Evolutionary conservation across 179 eudicot species (phyloP), one percentile per base, ranked within the genome.

Genomic region (Dionaea muscipula): DNA sequence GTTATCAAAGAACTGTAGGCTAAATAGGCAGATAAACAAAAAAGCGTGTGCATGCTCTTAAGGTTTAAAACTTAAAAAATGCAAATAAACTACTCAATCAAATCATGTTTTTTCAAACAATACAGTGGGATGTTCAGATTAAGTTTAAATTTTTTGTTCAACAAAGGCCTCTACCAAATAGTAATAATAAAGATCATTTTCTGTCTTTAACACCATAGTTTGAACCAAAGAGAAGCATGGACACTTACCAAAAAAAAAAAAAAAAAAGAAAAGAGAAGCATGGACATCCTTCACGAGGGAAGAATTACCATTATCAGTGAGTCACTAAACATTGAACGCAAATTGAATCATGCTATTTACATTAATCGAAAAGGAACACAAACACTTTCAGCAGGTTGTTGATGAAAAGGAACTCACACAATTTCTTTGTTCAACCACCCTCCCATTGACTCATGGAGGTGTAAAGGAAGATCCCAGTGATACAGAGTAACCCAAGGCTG

Each of bases 401-500:
- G 7, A 2, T 43, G 46, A 22, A 45, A 41, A 51, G 27, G 25
- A 19, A 64, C 89, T 81, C 74, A 86, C 94, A 70, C 84, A 51
- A 84, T 70, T 45, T 79, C 67, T 72, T 78, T 69, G 70, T 71
- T 75, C 64, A 78, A 53, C 88, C 89, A 86, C 40, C 95, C 94
- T 60, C 75, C 89, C 48, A 75, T 71, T 18, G 81, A 66, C 67
- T 84, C 82, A 45, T 84, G 57, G 63, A 86, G 94, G 63, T 76
- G 74, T 49, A 74, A 69, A 49, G 96, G 96, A 71, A 87, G 83
- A 75, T 87, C 96, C 96, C 96, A 87, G 62, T 87, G 96, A 58
- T 82, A 84, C 60, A 84, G 64, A 44, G 96, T 87, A 33, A 67
- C 80, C 75, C 62, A 87, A 25, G 96, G 96, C 63, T 76, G 71